These are phyloP conservation scores for Apiospora aurea DNA, from an alignment of 2,329 filamentous ascomycete species.

Conservation along the genomic window DNA sequence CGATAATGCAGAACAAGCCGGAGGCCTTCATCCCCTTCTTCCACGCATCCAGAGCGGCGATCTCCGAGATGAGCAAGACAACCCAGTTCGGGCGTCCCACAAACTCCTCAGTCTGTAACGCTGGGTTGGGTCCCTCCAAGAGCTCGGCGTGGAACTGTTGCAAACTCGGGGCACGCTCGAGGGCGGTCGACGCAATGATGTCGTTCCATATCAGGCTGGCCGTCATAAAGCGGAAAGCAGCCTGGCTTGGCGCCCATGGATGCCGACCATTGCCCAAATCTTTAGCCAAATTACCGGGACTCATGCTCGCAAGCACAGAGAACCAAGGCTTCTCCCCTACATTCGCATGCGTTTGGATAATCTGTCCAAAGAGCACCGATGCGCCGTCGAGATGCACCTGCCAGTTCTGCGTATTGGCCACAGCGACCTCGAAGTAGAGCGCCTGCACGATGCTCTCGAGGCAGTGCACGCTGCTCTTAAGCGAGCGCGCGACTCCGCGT, in stretches of 20 bases:
- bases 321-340: constrained; percentile 40
- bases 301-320: constrained; percentile 41
- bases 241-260: constrained; percentile 54
- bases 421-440: constrained; percentile 58
- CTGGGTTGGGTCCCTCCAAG: constrained; percentile 44
- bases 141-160: constrained; percentile 48
- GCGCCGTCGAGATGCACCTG: constrained; percentile 59
- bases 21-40: constrained; percentile 60
- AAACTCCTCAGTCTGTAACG: constrained; percentile 56
- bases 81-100: constrained; percentile 66
- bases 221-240: constrained; percentile 55
- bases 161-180: constrained; percentile 51
- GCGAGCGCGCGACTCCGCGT: constrained; percentile 43
- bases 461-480: constrained; percentile 58
- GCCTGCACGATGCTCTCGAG: constrained; percentile 61
- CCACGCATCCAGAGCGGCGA: constrained; percentile 61
- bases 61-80: constrained; percentile 60
- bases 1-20: constrained; percentile 51
- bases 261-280: constrained; percentile 36
- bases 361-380: constrained; percentile 55
- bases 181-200: constrained; percentile 56
- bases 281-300: constrained; percentile 25
- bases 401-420: constrained; percentile 55
- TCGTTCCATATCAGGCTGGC: constrained; percentile 57
- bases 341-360: constrained; percentile 44